Evolutionary conservation across 305 asterid genomes (phyloP), one percentile per base, ranked within the genome.

Genomic region (Fraxinus albicans): DNA sequence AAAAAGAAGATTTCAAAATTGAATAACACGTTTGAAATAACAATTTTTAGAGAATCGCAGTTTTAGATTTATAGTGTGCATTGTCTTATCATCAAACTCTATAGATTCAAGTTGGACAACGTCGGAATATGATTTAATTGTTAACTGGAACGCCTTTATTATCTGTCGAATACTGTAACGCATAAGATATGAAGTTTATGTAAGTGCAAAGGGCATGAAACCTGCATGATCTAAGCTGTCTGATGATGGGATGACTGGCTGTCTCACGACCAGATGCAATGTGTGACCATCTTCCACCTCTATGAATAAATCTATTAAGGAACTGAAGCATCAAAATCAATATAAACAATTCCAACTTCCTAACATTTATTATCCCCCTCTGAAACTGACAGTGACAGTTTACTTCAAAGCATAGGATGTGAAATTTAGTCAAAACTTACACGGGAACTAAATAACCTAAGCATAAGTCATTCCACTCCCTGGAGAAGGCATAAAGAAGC

Each of bases 241-340:
- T 74, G 90, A 83, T 42, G 90, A 81, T 77, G 91, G 86, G 80
- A 81, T 84, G 89, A 90, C 79, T 8, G 97, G 99, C 80, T 91
- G 99, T 85, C 98, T 90, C 84, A 91, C 99, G 21, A 96, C 95
- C 88, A 96, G 88, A 90, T 96, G 99, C 83, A 96, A 87, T 36
- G 99, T 94, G 88, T 96, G 99, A 75, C 99, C 99, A 85, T 96
- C 99, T 90, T 96, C 99, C 82, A 96, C 99, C 42, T 96, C 99
- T 96, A 86, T 79, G 82, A 60, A 38, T 58, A 78, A 36, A 83
- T 81, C 82, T 21, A 85, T 92, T 81, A 92, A 92, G 96, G 94
- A 92, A 86, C 88, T 63, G 85, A 70, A 80, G 67, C 83, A 85
- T 70, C 85, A 85, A 47, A 70, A 84, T 75, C 70, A 80, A 21